Conservation (phyloP, 345 rosid species). For the Gynandropsis gynandra region DNA sequence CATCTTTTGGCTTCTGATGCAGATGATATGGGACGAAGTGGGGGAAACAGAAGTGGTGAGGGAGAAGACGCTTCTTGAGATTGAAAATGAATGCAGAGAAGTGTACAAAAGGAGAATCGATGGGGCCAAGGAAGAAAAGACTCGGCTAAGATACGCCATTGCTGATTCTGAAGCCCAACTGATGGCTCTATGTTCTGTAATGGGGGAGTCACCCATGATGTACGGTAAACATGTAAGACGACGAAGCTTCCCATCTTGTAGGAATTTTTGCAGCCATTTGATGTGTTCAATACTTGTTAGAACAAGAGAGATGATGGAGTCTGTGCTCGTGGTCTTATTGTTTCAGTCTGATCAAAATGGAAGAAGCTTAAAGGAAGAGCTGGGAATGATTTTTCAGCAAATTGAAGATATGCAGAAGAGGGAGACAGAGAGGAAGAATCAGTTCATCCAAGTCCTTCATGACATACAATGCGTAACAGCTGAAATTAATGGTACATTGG, state of each 20-base stretch:
- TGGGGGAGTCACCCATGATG: constrained; percentile 78
- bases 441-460: constrained; percentile 60
- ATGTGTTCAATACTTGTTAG: no score
- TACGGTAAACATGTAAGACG: constrained; percentile 39
- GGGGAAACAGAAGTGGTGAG: constrained; percentile 71
- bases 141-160: constrained; percentile 54
- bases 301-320: no score
- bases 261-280: no score
- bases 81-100: constrained; percentile 74
- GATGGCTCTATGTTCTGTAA: constrained; percentile 68
- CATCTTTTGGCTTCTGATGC: constrained; percentile 4
- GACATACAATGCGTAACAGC: constrained; percentile 44
- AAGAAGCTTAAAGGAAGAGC: constrained; percentile 78
- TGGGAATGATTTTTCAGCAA: constrained; percentile 58
- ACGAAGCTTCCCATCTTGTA: no score
- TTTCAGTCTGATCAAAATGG: constrained; percentile 60
- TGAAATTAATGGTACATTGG: constrained; percentile 47
- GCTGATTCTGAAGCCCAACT: constrained; percentile 78
- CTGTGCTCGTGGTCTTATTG: constrained; percentile 11
- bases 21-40: constrained; percentile 93
- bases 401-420: constrained; percentile 80
- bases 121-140: constrained; percentile 52
- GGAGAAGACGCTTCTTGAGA: constrained; percentile 68
- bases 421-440: constrained; percentile 66
- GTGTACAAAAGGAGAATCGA: constrained; percentile 71